Evolutionary conservation across 441 rosid genomes (phyloP).

Genomic region (Melastoma candidum): DNA sequence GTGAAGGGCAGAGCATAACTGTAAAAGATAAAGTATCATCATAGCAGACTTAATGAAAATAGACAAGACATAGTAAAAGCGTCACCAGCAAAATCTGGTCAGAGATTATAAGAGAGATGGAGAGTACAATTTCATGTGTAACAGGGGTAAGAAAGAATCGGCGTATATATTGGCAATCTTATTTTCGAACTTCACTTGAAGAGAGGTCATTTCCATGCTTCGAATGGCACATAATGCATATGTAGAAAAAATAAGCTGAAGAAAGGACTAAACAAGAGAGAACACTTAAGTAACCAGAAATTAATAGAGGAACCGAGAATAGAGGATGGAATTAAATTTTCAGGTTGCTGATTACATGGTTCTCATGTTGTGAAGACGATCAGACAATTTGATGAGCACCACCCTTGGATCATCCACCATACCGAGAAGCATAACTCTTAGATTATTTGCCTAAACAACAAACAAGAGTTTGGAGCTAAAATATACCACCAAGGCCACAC

Average conservation of each 20-base stretch:
- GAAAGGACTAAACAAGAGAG: neutral
- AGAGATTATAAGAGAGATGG: too few relatives aligned
- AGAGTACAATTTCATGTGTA: too few relatives aligned
- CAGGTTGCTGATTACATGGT: conserved; percentile 41
- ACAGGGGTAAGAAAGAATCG: too few relatives aligned
- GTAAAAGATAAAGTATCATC: conserved; percentile 11
- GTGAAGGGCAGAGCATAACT: conserved; percentile 53
- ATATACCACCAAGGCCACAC: too few relatives aligned
- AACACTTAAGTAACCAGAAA: conserved; percentile 1
- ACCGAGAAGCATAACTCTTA: conserved; percentile 69
- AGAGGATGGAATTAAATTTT: neutral
- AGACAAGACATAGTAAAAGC: neutral
- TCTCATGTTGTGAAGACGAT: conserved; percentile 84
- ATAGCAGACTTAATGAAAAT: conserved; percentile 5
- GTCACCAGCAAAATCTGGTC: neutral
- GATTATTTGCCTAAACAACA: conserved; percentile 45
- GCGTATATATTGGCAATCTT: too few relatives aligned
- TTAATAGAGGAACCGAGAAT: conserved; percentile 9
- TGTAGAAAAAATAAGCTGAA: neutral
- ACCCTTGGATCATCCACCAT: conserved; percentile 84
- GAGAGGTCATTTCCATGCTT: too few relatives aligned
- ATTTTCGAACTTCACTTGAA: too few relatives aligned
- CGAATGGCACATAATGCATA: too few relatives aligned
- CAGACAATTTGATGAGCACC: conserved; percentile 77
- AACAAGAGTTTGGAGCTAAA: conserved; percentile 7